Base-by-base conservation (phyloP, 2,329 filamentous ascomycete genomes). In the Xylariaceae sp. region DNA sequence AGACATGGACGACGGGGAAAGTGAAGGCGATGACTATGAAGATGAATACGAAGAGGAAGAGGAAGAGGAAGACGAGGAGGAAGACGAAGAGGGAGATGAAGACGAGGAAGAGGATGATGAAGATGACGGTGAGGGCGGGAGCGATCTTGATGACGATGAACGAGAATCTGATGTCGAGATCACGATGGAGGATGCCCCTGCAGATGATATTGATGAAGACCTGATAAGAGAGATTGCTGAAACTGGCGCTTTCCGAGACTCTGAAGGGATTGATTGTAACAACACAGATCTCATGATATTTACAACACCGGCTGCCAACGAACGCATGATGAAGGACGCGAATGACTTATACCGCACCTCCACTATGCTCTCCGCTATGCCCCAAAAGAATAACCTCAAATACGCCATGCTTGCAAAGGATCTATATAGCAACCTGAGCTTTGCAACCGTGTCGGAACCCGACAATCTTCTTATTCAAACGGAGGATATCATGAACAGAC, bases 351-450 rank as follows among this genome's bases (percentile, higher is more conserved):
- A 77, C 63, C 77, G 78, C 40, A 76, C 78, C 44, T 81, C 80
- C 3, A 68, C 76, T 12, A 72, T 75, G 55, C 76, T 73, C 43
- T 72, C 76, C 51, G 54, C 72, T 65, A 58, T 71, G 60, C 59
- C 69, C 59, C 54, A 64, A 60, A 60, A 74, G 59, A 79, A 78
- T 47, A 79, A 83, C 6, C 84, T 85, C 50, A 81, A 83, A 44
- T 87, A 90, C 65, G 80, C 84, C 3, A 75, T 80, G 5, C 83
- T 95, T 56, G 88, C 89, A 32, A 88, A 86, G 67, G 85, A 86
- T 57, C 71, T 91, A 7, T 83, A 85, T 76, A 68, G 74, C 69
- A 68, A 81, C 68, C 70, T 78, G 71, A 79, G 79, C 37, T 74
- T 80, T 35, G 82, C 87, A 1, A 65, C 72, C 19, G 74, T 95